phyloP scores from a whole-genome alignment of 1,284 basidiomycete species.

The Trichosporon sp. region DNA sequence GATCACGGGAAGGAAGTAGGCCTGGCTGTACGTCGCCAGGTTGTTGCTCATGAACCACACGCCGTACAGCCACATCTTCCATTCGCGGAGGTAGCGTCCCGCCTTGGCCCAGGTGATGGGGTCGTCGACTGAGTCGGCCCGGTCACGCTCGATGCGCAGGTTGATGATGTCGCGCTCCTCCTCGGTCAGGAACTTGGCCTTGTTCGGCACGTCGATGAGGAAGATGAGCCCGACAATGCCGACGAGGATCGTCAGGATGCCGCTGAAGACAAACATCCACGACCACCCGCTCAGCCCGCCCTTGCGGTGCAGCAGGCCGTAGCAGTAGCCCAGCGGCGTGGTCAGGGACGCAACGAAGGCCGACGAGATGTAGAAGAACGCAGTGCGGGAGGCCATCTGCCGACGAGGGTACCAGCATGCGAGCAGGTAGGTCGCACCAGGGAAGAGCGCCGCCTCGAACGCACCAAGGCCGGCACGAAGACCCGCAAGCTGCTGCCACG shows the following conservation, averaged over 20 bases:
- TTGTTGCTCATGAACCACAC: conserved; percentile 42
- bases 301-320: conserved; percentile 11
- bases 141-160: conserved; percentile 49
- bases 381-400: conserved; percentile 42
- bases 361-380: conserved; percentile 16
- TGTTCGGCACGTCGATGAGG: conserved; percentile 50
- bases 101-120: conserved; percentile 40
- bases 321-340: conserved; percentile 12
- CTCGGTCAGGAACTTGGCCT: conserved; percentile 47
- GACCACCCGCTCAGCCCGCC: neutral
- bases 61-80: conserved; percentile 50
- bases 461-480: conserved; percentile 47
- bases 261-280: conserved; percentile 8
- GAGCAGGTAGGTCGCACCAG: conserved; percentile 47
- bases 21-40: conserved; percentile 20
- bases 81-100: conserved; percentile 38
- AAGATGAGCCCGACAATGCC: conserved; percentile 33
- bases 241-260: conserved; percentile 22
- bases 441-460: conserved; percentile 44
- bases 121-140: conserved; percentile 49
- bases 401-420: conserved; percentile 50
- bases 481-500: conserved; percentile 42
- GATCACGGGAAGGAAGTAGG: conserved; percentile 47
- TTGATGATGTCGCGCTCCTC: conserved; percentile 46
- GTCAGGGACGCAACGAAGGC: conserved; percentile 12